Base-by-base conservation (phyloP, 2,329 filamentous ascomycete genomes). In the Helicocarpus griseus region DNA sequence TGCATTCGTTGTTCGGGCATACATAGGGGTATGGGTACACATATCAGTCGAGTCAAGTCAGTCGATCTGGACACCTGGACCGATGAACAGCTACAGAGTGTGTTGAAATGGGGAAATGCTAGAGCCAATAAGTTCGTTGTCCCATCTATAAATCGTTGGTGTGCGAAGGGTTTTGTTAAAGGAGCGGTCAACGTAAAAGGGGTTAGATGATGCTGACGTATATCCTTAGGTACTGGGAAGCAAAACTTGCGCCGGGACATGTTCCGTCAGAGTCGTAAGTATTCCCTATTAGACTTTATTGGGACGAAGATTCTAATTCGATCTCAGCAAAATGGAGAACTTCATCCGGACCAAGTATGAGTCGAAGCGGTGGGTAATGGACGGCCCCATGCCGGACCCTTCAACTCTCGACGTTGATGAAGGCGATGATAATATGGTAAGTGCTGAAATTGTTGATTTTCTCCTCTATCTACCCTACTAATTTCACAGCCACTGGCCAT, bases 301-400 rank as follows among this genome's bases (percentile, higher is more conserved):
- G 8, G 40, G 35, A 8, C 2, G 8, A 11, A 26, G 46, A 48
- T 44, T 50, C 40, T 51, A 21, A 38, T 49, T 41, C 8, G 33
- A 26, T 40, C 11, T 35, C 50, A 80, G 77, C 59, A 98, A 98
- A 78, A 97, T 98, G 61, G 93, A 98, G 78, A 98, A 97, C 76
- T 98, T 98, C 65, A 97, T 98, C 63, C 84, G 93, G 59, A 98
- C 94, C 52, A 98, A 98, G 72, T 98, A 98, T 70, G 93, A 98
- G 69, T 86, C 93, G 50, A 97, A 95, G 80, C 80, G 94, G 73
- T 98, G 93, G 93, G 86, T 89, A n/a, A 97, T 97, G 90, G 93
- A 98, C 55, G 93, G 93, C 1, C 83, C 83, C 4, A 91, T 94
- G 65, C 94, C 94, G 4, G 89, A 97, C 66, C 93, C 94, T n/a